A percentile compares a stretch with the other conserved stretches of the same genome.
Conservation (phyloP, 108 stramenopile genomes). For the Parietichytrium sp. region DNA sequence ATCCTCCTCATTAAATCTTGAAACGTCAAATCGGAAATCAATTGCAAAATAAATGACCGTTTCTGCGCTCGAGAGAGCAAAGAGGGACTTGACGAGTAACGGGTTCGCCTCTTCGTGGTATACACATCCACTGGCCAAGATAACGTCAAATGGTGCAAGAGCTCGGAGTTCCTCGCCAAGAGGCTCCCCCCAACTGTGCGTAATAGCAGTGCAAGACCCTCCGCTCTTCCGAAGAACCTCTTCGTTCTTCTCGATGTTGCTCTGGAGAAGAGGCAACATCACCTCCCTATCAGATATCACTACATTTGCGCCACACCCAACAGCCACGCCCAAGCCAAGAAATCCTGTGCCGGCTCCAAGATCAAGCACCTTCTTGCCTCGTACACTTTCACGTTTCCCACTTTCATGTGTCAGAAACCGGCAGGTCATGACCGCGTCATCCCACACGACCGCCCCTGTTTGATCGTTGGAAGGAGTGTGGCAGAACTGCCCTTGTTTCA, state of each 20-base stretch:
- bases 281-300: not conserved
- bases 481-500: conserved; percentile 7
- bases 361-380: not conserved
- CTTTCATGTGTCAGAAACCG: not conserved
- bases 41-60: conserved; percentile 9
- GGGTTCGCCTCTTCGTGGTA: conserved; percentile 35
- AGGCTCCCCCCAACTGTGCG: not conserved
- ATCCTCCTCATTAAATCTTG: not conserved
- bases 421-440: conserved; percentile 12
- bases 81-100: not conserved
- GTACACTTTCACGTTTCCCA: not conserved
- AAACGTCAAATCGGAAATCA: conserved; percentile 29
- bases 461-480: conserved; percentile 17
- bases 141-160: not conserved
- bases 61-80: not conserved
- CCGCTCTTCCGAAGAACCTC: not conserved
- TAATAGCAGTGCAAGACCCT: not conserved
- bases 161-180: not conserved
- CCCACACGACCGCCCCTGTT: conserved; percentile 30
- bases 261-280: not conserved
- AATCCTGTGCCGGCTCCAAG: conserved; percentile 30
- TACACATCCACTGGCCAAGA: not conserved
- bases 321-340: not conserved
- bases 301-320: not conserved
- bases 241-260: not conserved